Evolutionary conservation across 192 early-diverging fungal species (phyloP), one percentile per base, ranked within the genome.

Genomic region (Podila verticillata): DNA sequence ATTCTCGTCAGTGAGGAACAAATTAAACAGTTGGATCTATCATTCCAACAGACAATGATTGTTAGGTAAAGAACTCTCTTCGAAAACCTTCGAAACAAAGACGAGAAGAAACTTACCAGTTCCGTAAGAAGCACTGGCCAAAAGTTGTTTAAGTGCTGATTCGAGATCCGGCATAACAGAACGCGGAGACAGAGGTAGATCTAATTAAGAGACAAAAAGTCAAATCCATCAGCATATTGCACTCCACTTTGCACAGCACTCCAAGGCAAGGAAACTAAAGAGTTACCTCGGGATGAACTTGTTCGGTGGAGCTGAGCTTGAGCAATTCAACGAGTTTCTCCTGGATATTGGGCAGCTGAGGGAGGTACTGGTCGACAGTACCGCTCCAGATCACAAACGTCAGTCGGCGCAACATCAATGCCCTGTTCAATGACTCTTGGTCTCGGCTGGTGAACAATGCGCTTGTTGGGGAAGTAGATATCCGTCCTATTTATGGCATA

Each of bases 111-210:
- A 60, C 83, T 80, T 83, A 95, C 94, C 64, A 96, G 84, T 74
- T 98, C 96, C 3, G 95, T 95, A 7, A 98, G 79, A 7, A 98
- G 84, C 32, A 95, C 92, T 2, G 96, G 96, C 95, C 95, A 96
- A 73, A 98, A 94, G 71, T 94, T 96, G 39, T 93, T 85, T 71
- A 98, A 86, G 73, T 95, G 95, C 68, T 93, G 88, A 26, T 89
- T 88, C 9, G 94, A 93, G 48, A 98, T 84, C 19, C 95, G 87
- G 48, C 92, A 90, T 24, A 98, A 78, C 17, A 98, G 70, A 15
- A 96, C 89, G 32, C 96, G 89, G 28, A 98, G 72, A 68, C 93
- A 96, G 9, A 96, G 66, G 68, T 95, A 96, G 22, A 95, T 93
- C 78, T 84, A 65, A n/a, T 17, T 15, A 7, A 20, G 19, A 47